phyloP scores from a whole-genome alignment of 768 basidiomycete species.

The Termitomyces sp. region DNA sequence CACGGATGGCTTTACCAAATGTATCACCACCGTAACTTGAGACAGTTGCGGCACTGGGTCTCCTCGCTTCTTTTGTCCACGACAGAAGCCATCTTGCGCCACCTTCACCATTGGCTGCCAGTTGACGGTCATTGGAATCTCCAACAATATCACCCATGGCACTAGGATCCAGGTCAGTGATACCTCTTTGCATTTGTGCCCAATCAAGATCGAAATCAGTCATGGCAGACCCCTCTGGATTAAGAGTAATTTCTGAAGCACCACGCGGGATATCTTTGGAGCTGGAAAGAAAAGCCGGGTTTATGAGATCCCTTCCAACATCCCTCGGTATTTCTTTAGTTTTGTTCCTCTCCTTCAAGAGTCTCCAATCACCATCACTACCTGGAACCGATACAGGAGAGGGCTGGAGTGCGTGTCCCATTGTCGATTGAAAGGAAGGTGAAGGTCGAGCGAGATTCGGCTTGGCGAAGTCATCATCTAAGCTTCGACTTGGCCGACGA shows the following conservation, averaged over 20 bases:
- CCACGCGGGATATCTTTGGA: not conserved
- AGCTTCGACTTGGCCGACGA: slow-evolving; percentile 58
- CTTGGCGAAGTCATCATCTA: slow-evolving; percentile 41
- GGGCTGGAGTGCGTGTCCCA: slow-evolving; percentile 17
- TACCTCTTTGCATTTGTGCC: slow-evolving; percentile 30
- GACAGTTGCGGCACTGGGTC: slow-evolving; percentile 41
- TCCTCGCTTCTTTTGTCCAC: slow-evolving; percentile 24
- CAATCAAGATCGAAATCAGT: slow-evolving; percentile 45
- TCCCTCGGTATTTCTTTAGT: slow-evolving; percentile 22
- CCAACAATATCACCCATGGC: slow-evolving; percentile 24
- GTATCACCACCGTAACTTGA: slow-evolving; percentile 38
- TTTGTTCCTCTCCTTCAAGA: slow-evolving; percentile 40
- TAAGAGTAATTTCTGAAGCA: not conserved
- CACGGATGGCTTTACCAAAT: slow-evolving; percentile 34
- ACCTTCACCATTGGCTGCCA: slow-evolving; percentile 7
- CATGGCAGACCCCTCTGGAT: slow-evolving; percentile 13
- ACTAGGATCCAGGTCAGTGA: slow-evolving; percentile 26
- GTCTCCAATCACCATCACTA: slow-evolving; percentile 56
- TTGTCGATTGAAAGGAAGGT: not conserved
- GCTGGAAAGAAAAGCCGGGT: not conserved
- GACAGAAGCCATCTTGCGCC: slow-evolving; percentile 17
- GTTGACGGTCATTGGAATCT: slow-evolving; percentile 12
- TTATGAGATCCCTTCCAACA: not conserved
- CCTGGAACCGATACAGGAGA: slow-evolving; percentile 43
- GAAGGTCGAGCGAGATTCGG: slow-evolving; percentile 4